These are phyloP conservation scores for Penicillium sp. DNA, from an alignment of 2,329 filamentous ascomycete species.

Conservation along the genomic window DNA sequence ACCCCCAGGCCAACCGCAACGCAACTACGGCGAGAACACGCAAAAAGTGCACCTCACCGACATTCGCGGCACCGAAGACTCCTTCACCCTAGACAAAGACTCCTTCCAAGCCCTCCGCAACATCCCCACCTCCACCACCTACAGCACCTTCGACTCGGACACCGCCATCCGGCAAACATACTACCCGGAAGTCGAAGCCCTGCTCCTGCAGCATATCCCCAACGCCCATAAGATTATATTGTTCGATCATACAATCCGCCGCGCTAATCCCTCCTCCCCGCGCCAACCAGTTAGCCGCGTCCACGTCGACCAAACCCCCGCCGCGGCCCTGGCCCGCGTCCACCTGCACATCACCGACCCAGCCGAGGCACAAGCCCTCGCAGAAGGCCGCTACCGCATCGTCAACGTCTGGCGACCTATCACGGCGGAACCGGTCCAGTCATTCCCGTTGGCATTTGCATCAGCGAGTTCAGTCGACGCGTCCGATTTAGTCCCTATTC, in stretches of 20 bases:
- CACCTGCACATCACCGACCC: conserved; percentile 61
- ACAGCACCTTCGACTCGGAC: conserved; percentile 64
- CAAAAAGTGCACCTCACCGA: conserved; percentile 67
- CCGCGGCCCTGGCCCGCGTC: conserved; percentile 68
- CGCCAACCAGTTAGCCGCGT: conserved; percentile 71
- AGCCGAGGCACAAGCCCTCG: conserved; percentile 66
- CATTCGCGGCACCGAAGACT: conserved; percentile 68
- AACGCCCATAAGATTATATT: conserved; percentile 68
- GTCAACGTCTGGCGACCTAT: conserved; percentile 83
- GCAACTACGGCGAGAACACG: conserved; percentile 61
- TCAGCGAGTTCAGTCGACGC: conserved; percentile 54
- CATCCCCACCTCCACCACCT: conserved; percentile 58
- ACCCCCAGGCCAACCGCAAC: conserved; percentile 61
- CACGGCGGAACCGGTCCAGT: conserved; percentile 57
- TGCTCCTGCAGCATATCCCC: conserved; percentile 68
- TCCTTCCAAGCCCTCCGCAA: conserved; percentile 69
- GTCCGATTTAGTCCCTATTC: conserved; percentile 68
- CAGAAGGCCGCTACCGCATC: conserved; percentile 73
- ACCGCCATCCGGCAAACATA: conserved; percentile 71
- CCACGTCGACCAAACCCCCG: conserved; percentile 80
- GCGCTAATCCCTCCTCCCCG: conserved; percentile 58
- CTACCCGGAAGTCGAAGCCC: conserved; percentile 78
- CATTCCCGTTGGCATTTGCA: conserved; percentile 60
- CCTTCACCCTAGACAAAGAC: conserved; percentile 70
- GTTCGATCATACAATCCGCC: conserved; percentile 89